Conservation (phyloP, 805 yeast species). For the Candida coleopterorum region DNA sequence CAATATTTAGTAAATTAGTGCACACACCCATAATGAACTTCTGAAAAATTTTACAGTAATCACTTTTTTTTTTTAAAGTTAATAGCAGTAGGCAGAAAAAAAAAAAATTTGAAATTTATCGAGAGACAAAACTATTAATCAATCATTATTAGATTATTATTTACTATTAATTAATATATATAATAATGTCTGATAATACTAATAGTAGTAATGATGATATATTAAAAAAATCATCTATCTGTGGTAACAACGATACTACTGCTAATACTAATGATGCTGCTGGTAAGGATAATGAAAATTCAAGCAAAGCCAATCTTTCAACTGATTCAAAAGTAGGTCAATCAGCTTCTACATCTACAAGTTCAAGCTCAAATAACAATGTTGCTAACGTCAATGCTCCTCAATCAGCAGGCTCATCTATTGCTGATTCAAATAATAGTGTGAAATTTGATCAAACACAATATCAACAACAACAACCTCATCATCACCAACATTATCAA, state of each 20-base stretch:
- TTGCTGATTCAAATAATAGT: neutral
- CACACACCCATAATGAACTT: no score
- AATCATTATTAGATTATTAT: neutral
- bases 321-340: neutral
- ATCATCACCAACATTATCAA: slow-evolving; percentile 12
- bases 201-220: neutral
- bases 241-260: neutral
- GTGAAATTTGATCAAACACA: slow-evolving; percentile 3
- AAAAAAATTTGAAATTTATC: no score
- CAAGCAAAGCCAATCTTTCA: neutral
- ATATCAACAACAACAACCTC: slow-evolving; percentile 6
- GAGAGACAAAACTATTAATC: no score
- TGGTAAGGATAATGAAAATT: neutral
- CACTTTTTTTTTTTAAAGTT: no score
- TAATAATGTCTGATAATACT: slow-evolving; percentile 6
- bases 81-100: no score
- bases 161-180: no score
- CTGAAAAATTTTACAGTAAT: no score
- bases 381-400: neutral
- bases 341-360: neutral
- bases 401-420: neutral
- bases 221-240: neutral
- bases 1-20: no score
- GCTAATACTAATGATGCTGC: neutral
- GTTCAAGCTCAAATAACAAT: neutral